Evolutionary conservation across 179 eudicot genomes (phyloP).

Genomic region (Spergularia azorica): DNA sequence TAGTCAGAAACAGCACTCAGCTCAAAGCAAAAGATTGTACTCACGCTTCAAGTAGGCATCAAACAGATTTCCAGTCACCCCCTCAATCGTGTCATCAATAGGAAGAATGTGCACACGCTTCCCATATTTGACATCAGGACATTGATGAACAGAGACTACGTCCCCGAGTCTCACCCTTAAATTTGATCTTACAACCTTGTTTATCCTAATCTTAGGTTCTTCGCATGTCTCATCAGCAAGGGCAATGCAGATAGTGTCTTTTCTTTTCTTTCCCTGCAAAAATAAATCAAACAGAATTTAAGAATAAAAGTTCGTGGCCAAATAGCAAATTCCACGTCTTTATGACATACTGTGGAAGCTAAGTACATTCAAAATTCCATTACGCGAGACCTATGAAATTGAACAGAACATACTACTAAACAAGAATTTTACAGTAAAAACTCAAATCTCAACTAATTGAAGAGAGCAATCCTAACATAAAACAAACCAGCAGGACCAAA

Average conservation of each 20-base stretch:
- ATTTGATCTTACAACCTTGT: conserved; percentile 81
- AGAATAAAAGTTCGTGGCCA: background rate
- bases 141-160: conserved; percentile 86
- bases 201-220: conserved; percentile 80
- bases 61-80: conserved; percentile 81
- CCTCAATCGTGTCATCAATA: conserved; percentile 82
- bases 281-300: background rate
- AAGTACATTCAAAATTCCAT: no score
- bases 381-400: no score
- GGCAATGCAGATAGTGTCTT: conserved; percentile 84
- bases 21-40: conserved; percentile 25
- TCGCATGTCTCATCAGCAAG: conserved; percentile 89
- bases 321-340: background rate
- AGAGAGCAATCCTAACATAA: no score
- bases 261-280: conserved; percentile 82
- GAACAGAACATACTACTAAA: no score
- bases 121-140: conserved; percentile 90
- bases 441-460: no score
- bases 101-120: conserved; percentile 89
- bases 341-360: no score
- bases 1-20: no score
- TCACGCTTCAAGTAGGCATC: conserved; percentile 91
- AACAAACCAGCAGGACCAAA: no score
- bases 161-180: conserved; percentile 89
- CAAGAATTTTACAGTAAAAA: no score